Evolutionary conservation across 768 basidiomycete species (phyloP), one percentile per base, ranked within the genome.

Genomic region (Auricularia cornea): DNA sequence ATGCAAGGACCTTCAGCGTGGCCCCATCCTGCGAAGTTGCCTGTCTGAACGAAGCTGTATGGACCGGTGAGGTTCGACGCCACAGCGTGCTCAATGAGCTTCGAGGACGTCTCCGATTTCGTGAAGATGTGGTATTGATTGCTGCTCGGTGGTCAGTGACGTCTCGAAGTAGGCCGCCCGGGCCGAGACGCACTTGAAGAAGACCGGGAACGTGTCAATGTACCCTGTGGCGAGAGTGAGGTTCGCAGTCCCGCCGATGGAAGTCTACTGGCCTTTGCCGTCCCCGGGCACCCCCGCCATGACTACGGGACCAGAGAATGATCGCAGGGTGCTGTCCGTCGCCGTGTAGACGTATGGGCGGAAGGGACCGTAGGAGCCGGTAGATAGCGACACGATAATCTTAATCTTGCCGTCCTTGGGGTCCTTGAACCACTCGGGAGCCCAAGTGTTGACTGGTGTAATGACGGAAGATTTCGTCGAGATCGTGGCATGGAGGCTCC

Each of bases 361-460:
- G 54, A 57, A 57, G 6, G 54, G 54, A 6, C 54, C 54, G 26
- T 57, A 57, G 26, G 28, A 29, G 54, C 54, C 54, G 8, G 54
- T 57, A 0, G 28, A 29, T 8, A 57, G 54, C 23, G 54, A 57
- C 2, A 57, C 54, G 54, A 57, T 30, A 10, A 57, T 57, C 54
- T 57, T 57, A 26, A 57, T 57, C 54, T 57, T 57, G 26, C 54
- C 54, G 54, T 57, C 54, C 28, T 57, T 57, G 54, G 54, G 28
- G 20, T 57, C 54, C 11, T 20, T 28, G 54, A 57, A 57, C 54
- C 54, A 57, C 28, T 57, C 54, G 12, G 54, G 54, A 5, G 54
- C 54, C 54, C 54, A 57, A 11, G 54, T 57, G 54, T 57, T 57
- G 54, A 57, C 20, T 14, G 54, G 54, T 16, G 54, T n/a, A 26